phyloP scores from a whole-genome alignment of 768 basidiomycete species.

The Amanita rubescens region DNA sequence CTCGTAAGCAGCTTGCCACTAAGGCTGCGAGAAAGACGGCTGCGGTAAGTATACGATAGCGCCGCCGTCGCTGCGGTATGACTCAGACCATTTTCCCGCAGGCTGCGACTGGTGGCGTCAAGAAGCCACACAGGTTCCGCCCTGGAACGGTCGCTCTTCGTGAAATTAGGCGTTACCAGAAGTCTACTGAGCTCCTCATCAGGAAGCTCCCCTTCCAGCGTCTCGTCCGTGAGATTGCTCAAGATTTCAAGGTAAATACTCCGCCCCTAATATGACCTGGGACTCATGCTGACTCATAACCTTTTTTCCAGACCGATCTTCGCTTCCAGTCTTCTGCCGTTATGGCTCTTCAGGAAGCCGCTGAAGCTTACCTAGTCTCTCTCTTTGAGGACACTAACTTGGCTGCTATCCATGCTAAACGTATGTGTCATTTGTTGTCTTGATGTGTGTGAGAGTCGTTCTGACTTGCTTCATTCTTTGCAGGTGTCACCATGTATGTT shows the following conservation, averaged over 20 bases:
- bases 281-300: conserved; percentile 9
- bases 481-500: conserved; percentile 52
- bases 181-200: conserved; percentile 87
- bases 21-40: conserved; percentile 93
- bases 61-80: conserved; percentile 14
- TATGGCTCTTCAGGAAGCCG: conserved; percentile 89
- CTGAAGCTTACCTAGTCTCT: conserved; percentile 83
- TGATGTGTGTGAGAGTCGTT: background rate
- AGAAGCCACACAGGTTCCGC: conserved; percentile 99
- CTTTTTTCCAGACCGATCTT: conserved; percentile 58
- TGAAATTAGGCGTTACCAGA: conserved; percentile 97
- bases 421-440: conserved; percentile 24
- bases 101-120: conserved; percentile 92
- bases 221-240: conserved; percentile 94
- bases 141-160: conserved; percentile 98
- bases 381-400: conserved; percentile 88
- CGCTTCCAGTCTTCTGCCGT: conserved; percentile 96
- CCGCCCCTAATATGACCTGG: background rate
- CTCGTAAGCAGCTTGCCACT: conserved; percentile 92
- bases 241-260: conserved; percentile 78
- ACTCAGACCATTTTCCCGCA: conserved; percentile 17
- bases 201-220: conserved; percentile 99
- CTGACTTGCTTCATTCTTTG: background rate
- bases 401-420: conserved; percentile 87
- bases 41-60: conserved; percentile 39